These are phyloP conservation scores for Lichtheimia corymbifera DNA, from an alignment of 371 early-diverging fungal species.

Conservation along the genomic window DNA sequence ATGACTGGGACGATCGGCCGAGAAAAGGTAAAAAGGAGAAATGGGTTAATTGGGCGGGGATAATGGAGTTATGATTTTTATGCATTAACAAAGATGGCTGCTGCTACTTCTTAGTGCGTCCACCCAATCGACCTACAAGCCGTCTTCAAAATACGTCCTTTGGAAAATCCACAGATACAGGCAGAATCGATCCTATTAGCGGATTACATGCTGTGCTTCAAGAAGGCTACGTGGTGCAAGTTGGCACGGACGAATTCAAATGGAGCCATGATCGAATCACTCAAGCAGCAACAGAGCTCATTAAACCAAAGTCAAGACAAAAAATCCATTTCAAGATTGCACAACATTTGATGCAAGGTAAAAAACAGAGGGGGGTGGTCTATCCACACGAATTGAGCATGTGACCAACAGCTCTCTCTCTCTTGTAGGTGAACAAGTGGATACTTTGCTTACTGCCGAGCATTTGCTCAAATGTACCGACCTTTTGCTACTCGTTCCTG, in stretches of 20 bases:
- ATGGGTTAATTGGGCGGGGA: no score
- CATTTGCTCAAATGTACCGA: slow-evolving; percentile 42
- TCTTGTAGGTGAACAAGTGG: slow-evolving; percentile 17
- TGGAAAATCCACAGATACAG: no score
- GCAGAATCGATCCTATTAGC: slow-evolving; percentile 27
- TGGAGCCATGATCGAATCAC: slow-evolving; percentile 51
- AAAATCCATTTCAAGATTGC: slow-evolving; percentile 45
- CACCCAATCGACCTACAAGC: background rate
- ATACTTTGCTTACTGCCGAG: slow-evolving; percentile 36
- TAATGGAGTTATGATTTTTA: no score
- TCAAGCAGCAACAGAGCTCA: slow-evolving; percentile 48
- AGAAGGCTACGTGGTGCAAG: slow-evolving; percentile 45
- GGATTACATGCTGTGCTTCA: slow-evolving; percentile 47
- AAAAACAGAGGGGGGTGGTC: background rate
- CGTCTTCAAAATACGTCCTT: background rate
- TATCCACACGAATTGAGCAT: background rate
- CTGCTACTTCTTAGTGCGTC: background rate
- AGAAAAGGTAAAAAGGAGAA: no score
- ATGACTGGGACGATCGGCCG: no score
- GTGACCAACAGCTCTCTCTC: background rate
- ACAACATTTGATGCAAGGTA: slow-evolving; percentile 20
- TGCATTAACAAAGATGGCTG: background rate
- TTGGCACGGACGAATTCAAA: slow-evolving; percentile 44
- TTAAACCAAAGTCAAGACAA: slow-evolving; percentile 28
- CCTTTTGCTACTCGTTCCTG: slow-evolving; percentile 16